Evolutionary conservation across 2,329 filamentous ascomycete genomes (phyloP).

Genomic region (Verticillium longisporum): DNA sequence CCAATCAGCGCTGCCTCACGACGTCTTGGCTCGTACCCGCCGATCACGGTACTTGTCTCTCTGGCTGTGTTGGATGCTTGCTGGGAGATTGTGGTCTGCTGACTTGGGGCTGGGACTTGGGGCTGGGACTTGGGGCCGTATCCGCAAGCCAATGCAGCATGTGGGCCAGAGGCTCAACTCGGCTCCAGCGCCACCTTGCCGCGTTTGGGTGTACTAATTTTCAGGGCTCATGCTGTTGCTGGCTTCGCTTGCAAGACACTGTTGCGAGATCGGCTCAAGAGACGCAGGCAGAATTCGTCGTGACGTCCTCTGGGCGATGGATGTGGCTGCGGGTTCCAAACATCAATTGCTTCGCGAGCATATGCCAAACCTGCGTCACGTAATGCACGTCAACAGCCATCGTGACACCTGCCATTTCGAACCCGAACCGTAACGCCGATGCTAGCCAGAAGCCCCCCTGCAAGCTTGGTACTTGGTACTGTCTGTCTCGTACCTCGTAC

Average conservation of each 20-base stretch:
- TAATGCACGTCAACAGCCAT: neutral
- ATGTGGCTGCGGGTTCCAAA: too few species aligned
- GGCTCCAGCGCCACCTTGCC: neutral
- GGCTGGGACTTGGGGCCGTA: neutral
- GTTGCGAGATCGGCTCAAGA: neutral
- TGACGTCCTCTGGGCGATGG: too few species aligned
- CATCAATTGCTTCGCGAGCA: too few species aligned
- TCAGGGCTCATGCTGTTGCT: neutral
- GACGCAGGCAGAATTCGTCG: neutral
- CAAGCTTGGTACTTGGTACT: too few species aligned
- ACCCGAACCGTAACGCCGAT: slow-evolving; percentile 7
- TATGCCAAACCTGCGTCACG: too few species aligned
- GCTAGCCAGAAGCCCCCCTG: neutral
- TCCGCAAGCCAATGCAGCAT: neutral
- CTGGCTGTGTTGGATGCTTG: too few species aligned
- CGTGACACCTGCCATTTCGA: neutral
- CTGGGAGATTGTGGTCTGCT: neutral
- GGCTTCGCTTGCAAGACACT: neutral
- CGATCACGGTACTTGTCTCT: neutral
- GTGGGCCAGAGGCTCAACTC: neutral
- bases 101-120: neutral
- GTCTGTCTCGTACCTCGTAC: neutral
- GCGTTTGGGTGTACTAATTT: neutral
- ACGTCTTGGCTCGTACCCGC: neutral
- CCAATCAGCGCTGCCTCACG: neutral